Base-by-base conservation (phyloP, 768 basidiomycete genomes). In the Naganishia onofrii region DNA sequence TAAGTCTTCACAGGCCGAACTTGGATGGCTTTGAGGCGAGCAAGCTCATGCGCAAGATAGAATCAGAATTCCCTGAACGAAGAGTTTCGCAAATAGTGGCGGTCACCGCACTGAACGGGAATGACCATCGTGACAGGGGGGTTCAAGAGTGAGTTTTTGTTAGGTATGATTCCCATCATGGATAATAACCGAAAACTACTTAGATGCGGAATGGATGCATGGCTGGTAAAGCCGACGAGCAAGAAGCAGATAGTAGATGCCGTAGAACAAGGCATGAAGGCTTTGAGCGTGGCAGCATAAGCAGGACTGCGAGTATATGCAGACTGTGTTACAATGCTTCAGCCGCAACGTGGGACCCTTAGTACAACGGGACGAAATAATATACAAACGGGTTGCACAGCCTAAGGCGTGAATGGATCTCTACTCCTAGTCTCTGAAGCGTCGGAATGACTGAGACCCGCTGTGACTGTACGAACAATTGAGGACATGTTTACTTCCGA, bases 1-100 rank as follows among this genome's bases (percentile, higher is more conserved):
- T n/a, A n/a, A n/a, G n/a, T n/a, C n/a, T n/a, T n/a, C n/a, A n/a
- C n/a, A 74, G 74, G 76, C 78, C 78, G 13, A 71, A 66, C 38
- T 75, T 76, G 73, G 76, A 79, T 57, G 78, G 78, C 1, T 79
- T 73, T 69, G 68, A 74, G 67, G 74, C 78, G 2, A 73, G 72
- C 66, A n/a, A n/a, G n/a, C n/a, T n/a, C n/a, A n/a, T n/a, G n/a
- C n/a, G n/a, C n/a, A n/a, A n/a, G n/a, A n/a, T n/a, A n/a, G n/a
- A n/a, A n/a, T n/a, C n/a, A n/a, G n/a, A n/a, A n/a, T n/a, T n/a
- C n/a, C n/a, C n/a, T n/a, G n/a, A n/a, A n/a, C 65, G 72, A n/a
- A 28, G 31, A 9, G 53, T 42, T 26, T 66, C 76, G 8, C 68
- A 76, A 60, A 76, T 79, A 57, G 76, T 79, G 46, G 78, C 77